These are phyloP conservation scores for Zygosaccharomyces rouxii DNA, from an alignment of 805 yeast species.

Conservation along the genomic window DNA sequence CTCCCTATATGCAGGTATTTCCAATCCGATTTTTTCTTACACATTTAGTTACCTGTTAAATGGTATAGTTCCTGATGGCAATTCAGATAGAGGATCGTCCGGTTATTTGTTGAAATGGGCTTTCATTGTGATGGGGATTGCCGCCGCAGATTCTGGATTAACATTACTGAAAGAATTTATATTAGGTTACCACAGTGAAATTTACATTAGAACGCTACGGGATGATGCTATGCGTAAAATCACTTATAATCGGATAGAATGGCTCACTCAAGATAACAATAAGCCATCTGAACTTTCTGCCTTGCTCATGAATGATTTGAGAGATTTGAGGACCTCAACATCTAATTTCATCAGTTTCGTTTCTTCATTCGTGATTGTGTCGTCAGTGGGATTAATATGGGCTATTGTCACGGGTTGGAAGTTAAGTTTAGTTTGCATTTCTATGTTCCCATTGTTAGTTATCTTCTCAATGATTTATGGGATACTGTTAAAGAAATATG, in stretches of 20 bases:
- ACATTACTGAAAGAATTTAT: conserved; percentile 48
- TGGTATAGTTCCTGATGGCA: conserved; percentile 51
- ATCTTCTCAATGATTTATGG: conserved; percentile 52
- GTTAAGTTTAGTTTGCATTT: conserved; percentile 72
- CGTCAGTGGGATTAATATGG: conserved; percentile 68
- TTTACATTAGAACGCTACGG: conserved; percentile 58
- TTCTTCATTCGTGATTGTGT: conserved; percentile 49
- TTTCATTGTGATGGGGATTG: conserved; percentile 53
- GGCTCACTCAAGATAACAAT: conserved; percentile 42
- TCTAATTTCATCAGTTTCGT: conserved; percentile 57
- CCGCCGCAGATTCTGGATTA: conserved; percentile 57
- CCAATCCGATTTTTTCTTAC: conserved; percentile 75
- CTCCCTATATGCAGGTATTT: conserved; percentile 54
- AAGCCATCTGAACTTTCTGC: conserved; percentile 56
- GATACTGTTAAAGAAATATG: conserved; percentile 46
- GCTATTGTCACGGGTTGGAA: conserved; percentile 80
- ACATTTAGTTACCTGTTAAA: conserved; percentile 65
- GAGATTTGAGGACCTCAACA: conserved; percentile 67
- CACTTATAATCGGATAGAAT: conserved; percentile 47
- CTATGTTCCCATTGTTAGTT: conserved; percentile 64
- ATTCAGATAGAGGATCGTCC: conserved; percentile 27
- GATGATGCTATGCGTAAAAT: conserved; percentile 45
- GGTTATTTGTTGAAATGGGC: conserved; percentile 59
- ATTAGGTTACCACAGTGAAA: conserved; percentile 59
- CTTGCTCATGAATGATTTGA: conserved; percentile 70